Evolutionary conservation across 2,329 filamentous ascomycete genomes (phyloP), one percentile per base, ranked within the genome.

Genomic region (Aspergillus sp.): DNA sequence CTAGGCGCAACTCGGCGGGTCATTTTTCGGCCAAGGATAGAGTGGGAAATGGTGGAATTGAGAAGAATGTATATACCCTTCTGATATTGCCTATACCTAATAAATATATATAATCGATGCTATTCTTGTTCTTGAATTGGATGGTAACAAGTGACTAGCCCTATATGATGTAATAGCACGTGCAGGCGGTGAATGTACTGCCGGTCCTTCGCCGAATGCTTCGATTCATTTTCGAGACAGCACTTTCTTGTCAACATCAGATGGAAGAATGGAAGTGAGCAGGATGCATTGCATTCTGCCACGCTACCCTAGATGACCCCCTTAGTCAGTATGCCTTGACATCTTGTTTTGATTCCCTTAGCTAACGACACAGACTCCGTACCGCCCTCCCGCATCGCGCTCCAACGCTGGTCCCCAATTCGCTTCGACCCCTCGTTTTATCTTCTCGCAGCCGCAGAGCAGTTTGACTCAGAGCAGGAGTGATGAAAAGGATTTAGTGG

Each of bases 361-460:
- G 4, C 49, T 52, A 42, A 59, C 41, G 2, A 33, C 22, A 13
- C 44, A 58, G 51, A 57, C 63, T 22, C 63, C 62, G 23, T 64
- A 63, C 46, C 61, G 61, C 39, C 48, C 54, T 6, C 50, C 61
- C 12, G 49, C 55, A 27, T 47, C 60, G 41, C 63, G 60, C 25
- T 54, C 56, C 38, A 57, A 42, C 41, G 53, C 56, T 33, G 57
- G 61, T 15, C 53, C 63, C 12, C 63, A 66, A 13, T 67, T 67
- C 49, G 63, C 64, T 2, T 60, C 60, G 4, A 64, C 63, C 1
- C 64, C 62, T 23, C 63, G 63, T 4, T 67, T 67, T 22, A 30
- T 65, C 7, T 47, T 66, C 6, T 66, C 63, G 1, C 62, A 64
- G 39, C 41, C 15, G 15, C 25, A 17, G 37, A 39, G 37, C 17